Base-by-base conservation (phyloP, 2,329 filamentous ascomycete species). In the Dothidotthia symphoricarpi region DNA sequence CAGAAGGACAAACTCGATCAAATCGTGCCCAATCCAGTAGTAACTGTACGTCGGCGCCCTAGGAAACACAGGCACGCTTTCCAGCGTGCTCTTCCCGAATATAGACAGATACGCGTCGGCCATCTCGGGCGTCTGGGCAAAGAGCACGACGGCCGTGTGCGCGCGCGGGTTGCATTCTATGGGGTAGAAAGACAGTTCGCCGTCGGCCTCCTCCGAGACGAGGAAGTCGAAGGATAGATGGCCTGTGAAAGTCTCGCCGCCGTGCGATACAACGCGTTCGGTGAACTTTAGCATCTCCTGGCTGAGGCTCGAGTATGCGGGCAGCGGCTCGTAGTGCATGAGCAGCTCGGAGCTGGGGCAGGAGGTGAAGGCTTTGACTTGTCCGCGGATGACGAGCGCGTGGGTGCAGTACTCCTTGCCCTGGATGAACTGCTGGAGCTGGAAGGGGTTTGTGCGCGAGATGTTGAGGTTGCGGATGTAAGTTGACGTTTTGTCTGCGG, bases 191-290 rank as follows among this genome's bases (percentile, higher is more conserved):
- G 51, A 55, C 10, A 69, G 53, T 48, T 49, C 11, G 54, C 37
- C 61, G 29, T 75, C 19, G 68, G 1, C 16, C 24, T 51, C 41
- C 17, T 53, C 36, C 31, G 79, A 74, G 2, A 85, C 76, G 48
- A 88, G 68, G 45, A 90, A 83, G 58, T 87, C 82, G 36, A 90
- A 83, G 13, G 78, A 83, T 22, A 89, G 61, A 57, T 90, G 86
- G 0, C 86, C 86, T 0, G 83, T 88, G 54, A 86, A 69, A 3
- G 59, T 53, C 11, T 62, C 36, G 1, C 76, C 19, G 16, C 74
- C 69, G 29, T 71, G 72, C 3, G 60, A 57, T 0, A 79, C 79
- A 37, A 84, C 81, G 9, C 63, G 68, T 37, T 75, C 60, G 1
- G 85, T 88, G 51, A 88, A 86, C 2, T 67, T 67, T 1, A 83